Evolutionary conservation across 2,329 filamentous ascomycete species (phyloP).

Genomic region (Stagonosporopsis vannaccii): DNA sequence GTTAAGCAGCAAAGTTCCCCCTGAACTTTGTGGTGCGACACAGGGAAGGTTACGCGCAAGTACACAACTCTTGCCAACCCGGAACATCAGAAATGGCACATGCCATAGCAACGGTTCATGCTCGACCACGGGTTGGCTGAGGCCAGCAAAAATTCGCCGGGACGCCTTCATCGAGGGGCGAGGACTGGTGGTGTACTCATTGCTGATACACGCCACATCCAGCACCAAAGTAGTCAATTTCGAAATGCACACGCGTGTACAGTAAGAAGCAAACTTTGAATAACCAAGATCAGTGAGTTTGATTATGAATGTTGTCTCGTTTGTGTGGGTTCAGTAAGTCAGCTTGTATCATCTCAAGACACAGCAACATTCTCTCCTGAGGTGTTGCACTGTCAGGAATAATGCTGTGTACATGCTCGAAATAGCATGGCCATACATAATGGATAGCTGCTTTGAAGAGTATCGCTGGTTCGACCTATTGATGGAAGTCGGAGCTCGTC

Average conservation of each 20-base stretch:
- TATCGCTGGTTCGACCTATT: background rate
- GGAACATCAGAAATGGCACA: background rate
- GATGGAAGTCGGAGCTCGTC: slow-evolving; percentile 3
- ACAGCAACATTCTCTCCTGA: background rate
- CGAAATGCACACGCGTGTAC: background rate
- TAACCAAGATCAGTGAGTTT: background rate
- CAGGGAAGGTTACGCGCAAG: slow-evolving; percentile 6
- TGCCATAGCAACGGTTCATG: slow-evolving; percentile 4
- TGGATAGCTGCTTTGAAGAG: background rate
- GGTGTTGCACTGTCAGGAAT: background rate
- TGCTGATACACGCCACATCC: background rate
- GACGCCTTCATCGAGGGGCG: background rate
- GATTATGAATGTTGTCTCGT: background rate
- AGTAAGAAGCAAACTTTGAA: background rate
- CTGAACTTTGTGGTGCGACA: slow-evolving; percentile 7
- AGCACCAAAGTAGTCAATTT: background rate
- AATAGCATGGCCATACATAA: background rate
- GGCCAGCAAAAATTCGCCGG: background rate
- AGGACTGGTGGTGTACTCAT: background rate
- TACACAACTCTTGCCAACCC: background rate
- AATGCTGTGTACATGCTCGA: background rate
- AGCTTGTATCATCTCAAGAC: background rate
- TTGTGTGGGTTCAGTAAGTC: background rate
- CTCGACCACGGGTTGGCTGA: background rate
- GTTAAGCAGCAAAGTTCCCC: background rate